phyloP scores from a whole-genome alignment of 2,329 filamentous ascomycete genomes.

The Chaetomiaceae sp. region DNA sequence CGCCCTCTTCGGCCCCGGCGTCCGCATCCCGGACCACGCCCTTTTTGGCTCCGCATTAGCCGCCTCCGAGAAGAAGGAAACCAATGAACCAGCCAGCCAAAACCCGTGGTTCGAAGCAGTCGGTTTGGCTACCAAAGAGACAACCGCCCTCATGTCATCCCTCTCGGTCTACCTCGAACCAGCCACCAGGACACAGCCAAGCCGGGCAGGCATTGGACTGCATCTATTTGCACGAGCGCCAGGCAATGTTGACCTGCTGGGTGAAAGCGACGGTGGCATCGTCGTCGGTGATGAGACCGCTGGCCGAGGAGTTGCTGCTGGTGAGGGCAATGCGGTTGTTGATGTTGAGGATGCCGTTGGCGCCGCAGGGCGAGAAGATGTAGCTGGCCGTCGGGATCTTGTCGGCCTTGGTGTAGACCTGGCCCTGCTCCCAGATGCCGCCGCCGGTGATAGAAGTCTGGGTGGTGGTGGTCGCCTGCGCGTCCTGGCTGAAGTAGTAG shows the following conservation, averaged over 20 bases:
- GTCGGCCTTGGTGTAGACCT: slow-evolving; percentile 46
- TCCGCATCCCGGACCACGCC: slow-evolving; percentile 11
- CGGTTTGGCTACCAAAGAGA: not conserved
- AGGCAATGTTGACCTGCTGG: slow-evolving; percentile 41
- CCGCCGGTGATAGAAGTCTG: slow-evolving; percentile 41
- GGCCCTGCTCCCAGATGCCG: slow-evolving; percentile 38
- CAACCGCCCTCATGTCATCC: not conserved
- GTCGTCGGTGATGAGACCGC: slow-evolving; percentile 41
- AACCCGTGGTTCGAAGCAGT: slow-evolving; percentile 19
- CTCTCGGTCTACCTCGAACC: not conserved
- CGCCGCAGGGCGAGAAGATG: slow-evolving; percentile 44
- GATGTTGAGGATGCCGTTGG: slow-evolving; percentile 44
- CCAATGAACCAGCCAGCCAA: slow-evolving; percentile 11
- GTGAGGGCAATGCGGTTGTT: slow-evolving; percentile 44
- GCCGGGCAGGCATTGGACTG: not conserved
- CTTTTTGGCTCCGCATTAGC: slow-evolving; percentile 18
- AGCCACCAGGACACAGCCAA: not conserved
- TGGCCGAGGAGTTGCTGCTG: slow-evolving; percentile 35
- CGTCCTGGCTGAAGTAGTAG: slow-evolving; percentile 46
- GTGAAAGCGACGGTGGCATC: slow-evolving; percentile 43
- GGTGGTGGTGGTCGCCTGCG: slow-evolving; percentile 41
- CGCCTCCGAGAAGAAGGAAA: slow-evolving; percentile 15
- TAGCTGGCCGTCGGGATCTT: slow-evolving; percentile 41
- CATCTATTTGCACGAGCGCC: slow-evolving; percentile 31
- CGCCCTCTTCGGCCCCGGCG: not conserved